Base-by-base conservation (phyloP, 225 moss, liverwort and hornwort genomes). In the Polytrichum formosum region DNA sequence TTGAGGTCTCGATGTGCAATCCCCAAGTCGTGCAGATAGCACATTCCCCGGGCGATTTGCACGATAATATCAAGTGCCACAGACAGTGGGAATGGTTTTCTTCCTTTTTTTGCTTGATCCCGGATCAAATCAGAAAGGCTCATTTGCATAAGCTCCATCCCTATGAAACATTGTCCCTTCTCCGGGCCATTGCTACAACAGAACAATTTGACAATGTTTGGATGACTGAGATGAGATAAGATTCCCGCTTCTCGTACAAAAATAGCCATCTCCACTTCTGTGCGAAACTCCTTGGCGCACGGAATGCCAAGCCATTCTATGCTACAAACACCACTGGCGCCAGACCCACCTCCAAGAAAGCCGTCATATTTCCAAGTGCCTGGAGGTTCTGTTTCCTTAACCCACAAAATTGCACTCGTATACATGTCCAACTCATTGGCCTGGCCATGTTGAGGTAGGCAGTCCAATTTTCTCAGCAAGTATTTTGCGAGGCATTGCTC, bases 31-130 rank as follows among this genome's bases (percentile, higher is more conserved):
- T 75, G 68, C 53, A 75, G 31, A 29, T 75, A 75, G 28, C 53
- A 7, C 75, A 75, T 69, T 64, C 75, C 69, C 2, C 68, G 68
- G 10, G 75, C 75, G 6, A 75, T 75, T 75, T 75, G 69, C 21
- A 75, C 21, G 5, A 75, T 75, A 60, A 69, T 69, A 53, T 75
- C 68, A 30, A 75, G 54, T 7, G 75, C 64, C 30, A 69, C 69
- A 64, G 1, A 19, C 1, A 54, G 17, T 3, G 74, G 60, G 28
- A 74, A 53, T 56, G 19, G 4, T 23, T 53, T 31, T 63, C 63
- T 13, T 26, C 18, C 10, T 9, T 6, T 13, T 26, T 46, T 30
- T 21, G n/a, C 10, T 19, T n/a, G 63, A 16, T 63, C 27, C 26
- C 6, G 23, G 7, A 75, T 75, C 75, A 75, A 64, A 0, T 37